A percentile compares a stretch with the other conserved stretches of the same genome.
These are phyloP conservation scores for Chaetomidium leptoderma DNA, from an alignment of 495 filamentous ascomycete genomes.

Conservation along the genomic window DNA sequence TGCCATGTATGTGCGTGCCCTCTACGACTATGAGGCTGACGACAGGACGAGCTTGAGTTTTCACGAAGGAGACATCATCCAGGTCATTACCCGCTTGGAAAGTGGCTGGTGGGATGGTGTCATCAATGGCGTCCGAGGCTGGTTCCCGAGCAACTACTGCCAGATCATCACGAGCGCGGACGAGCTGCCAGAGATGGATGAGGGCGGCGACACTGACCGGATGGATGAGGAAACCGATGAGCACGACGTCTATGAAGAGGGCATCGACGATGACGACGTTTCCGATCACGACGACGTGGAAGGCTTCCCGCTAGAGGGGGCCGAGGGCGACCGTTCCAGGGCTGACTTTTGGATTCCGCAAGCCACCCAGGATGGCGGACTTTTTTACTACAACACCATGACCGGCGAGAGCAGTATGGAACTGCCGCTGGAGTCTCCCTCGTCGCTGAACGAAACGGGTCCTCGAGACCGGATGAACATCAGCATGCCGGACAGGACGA, in stretches of 20 bases:
- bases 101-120: conserved; percentile 99
- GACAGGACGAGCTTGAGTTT: conserved; percentile 96
- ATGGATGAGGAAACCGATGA: conserved; percentile 66
- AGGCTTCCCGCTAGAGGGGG: conserved; percentile 65
- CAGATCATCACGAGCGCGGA: conserved; percentile 70
- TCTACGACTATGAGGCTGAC: conserved; percentile 97
- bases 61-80: conserved; percentile 89
- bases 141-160: conserved; percentile 99
- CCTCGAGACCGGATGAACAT: conserved; percentile 84
- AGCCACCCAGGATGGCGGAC: conserved; percentile 83
- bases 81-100: conserved; percentile 95
- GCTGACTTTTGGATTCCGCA: conserved; percentile 98
- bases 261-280: conserved; percentile 31
- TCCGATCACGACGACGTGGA: conserved; percentile 48
- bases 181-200: conserved; percentile 53
- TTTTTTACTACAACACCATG: conserved; percentile 98
- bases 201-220: conserved; percentile 63
- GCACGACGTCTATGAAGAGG: conserved; percentile 40
- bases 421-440: conserved; percentile 85
- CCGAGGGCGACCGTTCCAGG: conserved; percentile 68
- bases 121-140: conserved; percentile 86
- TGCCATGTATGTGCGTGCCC: conserved; percentile 85
- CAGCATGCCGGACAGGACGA: conserved; percentile 81
- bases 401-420: conserved; percentile 92
- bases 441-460: conserved; percentile 72